phyloP scores from a whole-genome alignment of 495 filamentous ascomycete genomes.

The Bombardia bombarda region DNA sequence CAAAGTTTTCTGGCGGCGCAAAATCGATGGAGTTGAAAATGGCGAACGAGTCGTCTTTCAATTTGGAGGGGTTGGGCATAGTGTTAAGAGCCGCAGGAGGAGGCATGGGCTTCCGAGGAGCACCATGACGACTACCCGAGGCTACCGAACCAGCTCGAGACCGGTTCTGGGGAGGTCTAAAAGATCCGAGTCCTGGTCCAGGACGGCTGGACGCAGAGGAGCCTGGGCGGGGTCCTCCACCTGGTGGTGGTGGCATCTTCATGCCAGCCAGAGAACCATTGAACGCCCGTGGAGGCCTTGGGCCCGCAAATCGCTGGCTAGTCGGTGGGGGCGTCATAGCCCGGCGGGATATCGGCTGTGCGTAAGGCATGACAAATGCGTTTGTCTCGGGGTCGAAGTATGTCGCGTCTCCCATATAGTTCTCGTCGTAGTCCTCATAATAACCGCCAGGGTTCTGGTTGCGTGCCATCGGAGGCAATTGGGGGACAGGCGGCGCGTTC shows the following conservation, averaged over 20 bases:
- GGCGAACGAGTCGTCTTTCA: constrained; percentile 76
- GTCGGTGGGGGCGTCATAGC: constrained; percentile 96
- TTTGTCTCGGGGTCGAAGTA: constrained; percentile 71
- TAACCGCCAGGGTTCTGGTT: constrained; percentile 23
- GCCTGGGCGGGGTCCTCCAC: constrained; percentile 32
- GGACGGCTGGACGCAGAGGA: constrained; percentile 31
- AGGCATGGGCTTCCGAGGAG: constrained; percentile 51
- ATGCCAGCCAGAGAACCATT: constrained; percentile 32
- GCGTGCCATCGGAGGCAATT: constrained; percentile 19
- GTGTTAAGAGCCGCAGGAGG: constrained; percentile 66
- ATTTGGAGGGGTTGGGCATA: constrained; percentile 77
- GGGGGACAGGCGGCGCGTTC: constrained; percentile 29
- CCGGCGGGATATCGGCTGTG: constrained; percentile 74
- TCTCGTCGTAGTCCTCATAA: constrained; percentile 10
- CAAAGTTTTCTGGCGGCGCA: constrained; percentile 67
- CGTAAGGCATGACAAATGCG: constrained; percentile 68
- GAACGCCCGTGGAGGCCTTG: constrained; percentile 22
- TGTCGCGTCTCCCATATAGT: constrained; percentile 52
- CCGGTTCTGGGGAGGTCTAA: constrained; percentile 51
- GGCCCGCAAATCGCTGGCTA: constrained; percentile 57
- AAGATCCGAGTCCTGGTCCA: constrained; percentile 55
- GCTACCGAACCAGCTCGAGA: constrained; percentile 32
- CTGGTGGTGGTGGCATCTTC: constrained; percentile 8
- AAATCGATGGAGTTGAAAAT: constrained; percentile 67
- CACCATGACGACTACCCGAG: constrained; percentile 25